phyloP scores from a whole-genome alignment of 257 asterid genomes.

The Plantago elongata region DNA sequence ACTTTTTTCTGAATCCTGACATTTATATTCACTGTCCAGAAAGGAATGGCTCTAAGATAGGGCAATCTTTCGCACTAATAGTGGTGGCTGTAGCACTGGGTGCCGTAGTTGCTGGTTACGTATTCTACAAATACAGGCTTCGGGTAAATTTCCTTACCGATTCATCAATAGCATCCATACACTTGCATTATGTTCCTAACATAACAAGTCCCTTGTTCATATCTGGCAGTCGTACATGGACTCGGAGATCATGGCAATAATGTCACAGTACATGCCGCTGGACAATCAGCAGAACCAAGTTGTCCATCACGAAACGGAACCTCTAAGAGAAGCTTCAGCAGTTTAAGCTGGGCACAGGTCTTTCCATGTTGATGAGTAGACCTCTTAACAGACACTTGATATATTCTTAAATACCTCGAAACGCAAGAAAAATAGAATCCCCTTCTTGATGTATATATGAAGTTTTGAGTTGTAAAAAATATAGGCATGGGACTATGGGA shows the following conservation, averaged over 20 bases:
- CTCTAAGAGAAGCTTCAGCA: constrained; percentile 39
- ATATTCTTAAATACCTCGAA: not conserved
- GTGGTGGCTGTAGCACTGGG: constrained; percentile 53
- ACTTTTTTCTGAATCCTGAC: not conserved
- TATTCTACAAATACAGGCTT: constrained; percentile 89
- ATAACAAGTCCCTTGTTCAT: not conserved
- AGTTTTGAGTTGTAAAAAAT: not conserved
- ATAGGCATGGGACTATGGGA: no score
- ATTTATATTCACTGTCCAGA: constrained; percentile 36
- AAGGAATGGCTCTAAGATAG: constrained; percentile 48
- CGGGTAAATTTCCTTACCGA: constrained; percentile 36
- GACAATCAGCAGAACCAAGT: constrained; percentile 66
- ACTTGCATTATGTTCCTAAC: not conserved
- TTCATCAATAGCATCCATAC: no score
- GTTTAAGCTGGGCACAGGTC: constrained; percentile 26
- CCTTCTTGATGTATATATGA: constrained; percentile 1
- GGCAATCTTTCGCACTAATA: constrained; percentile 43
- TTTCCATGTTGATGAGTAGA: no score
- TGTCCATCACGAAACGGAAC: constrained; percentile 60
- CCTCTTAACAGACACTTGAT: not conserved
- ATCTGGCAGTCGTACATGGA: constrained; percentile 85
- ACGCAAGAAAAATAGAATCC: not conserved
- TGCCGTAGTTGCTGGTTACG: constrained; percentile 58
- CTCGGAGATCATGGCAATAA: constrained; percentile 94
- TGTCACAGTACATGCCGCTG: constrained; percentile 97